A percentile compares a stretch with the other conserved stretches of the same genome.
Evolutionary conservation across 2,329 filamentous ascomycete species (phyloP).

Genomic region (Apiospora phragmitis): DNA sequence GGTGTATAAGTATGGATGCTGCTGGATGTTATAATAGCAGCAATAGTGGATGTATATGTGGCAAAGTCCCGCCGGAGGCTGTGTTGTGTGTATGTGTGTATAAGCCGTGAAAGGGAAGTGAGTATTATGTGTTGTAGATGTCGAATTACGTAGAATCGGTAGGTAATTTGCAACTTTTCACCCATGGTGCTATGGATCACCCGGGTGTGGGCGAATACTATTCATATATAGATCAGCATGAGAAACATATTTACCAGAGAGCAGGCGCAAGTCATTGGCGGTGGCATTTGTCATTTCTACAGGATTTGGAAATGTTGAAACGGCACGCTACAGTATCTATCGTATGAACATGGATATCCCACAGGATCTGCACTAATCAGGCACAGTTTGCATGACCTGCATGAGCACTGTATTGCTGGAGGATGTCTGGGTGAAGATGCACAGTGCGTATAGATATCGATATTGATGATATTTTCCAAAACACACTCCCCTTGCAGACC

Average conservation of each 20-base stretch:
- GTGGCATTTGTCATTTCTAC: background rate
- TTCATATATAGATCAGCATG: background rate
- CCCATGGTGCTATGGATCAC: background rate
- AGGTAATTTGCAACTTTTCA: background rate
- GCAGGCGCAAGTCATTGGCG: background rate
- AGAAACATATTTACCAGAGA: background rate
- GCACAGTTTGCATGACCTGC: background rate
- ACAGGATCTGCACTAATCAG: background rate
- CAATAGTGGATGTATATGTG: background rate
- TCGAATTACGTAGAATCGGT: background rate
- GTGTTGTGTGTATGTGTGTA: background rate
- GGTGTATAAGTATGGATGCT: no score
- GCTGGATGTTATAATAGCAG: background rate
- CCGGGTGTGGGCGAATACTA: background rate
- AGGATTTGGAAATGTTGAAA: slow-evolving; percentile 5
- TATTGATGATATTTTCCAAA: background rate
- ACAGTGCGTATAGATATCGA: background rate
- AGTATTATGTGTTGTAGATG: background rate
- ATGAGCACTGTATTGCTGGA: background rate
- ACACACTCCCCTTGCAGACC: background rate
- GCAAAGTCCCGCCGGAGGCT: background rate
- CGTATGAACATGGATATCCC: background rate
- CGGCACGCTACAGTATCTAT: background rate
- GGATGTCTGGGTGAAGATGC: rapidly evolving
- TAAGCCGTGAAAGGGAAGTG: background rate